Base-by-base conservation (phyloP, 1,284 basidiomycete genomes). In the Porodaedalea pini region DNA sequence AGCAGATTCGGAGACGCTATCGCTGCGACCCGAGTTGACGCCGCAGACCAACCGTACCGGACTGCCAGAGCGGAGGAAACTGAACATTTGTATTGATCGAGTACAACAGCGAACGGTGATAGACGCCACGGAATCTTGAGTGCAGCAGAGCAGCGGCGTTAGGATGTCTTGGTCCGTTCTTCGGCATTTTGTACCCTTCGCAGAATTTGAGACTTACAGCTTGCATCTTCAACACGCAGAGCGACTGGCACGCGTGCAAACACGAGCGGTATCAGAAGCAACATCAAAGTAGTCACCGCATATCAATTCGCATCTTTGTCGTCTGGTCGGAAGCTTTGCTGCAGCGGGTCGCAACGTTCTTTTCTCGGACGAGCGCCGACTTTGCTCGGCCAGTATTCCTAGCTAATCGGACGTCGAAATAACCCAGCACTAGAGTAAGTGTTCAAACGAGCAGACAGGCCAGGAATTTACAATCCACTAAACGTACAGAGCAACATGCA, bases 401-500 rank as follows among this genome's bases (percentile, higher is more conserved):
- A 44, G 11, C 3, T 44, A n/a, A n/a, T 21, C 21, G n/a, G 41
- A n/a, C 5, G 21, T n/a, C 41, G 17, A 21, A 44, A 3, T 3
- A 4, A 7, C 41, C n/a, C n/a, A n/a, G n/a, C n/a, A n/a, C n/a
- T n/a, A n/a, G n/a, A n/a, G n/a, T n/a, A n/a, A n/a, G n/a, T n/a
- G n/a, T n/a, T n/a, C n/a, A n/a, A 36, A 36, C 7, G 15, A 36
- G 15, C 7, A 36, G 34, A 7, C 34, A 15, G 34, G 34, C 34
- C 34, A n/a, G n/a, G n/a, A 4, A 4, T 31, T 27, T 41, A 19
- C 36, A 34, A 40, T 41, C 51, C 40, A 54, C 44, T 54, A 44
- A 36, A 13, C 19, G 31, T 54, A 54, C 40, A 54, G 17, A 19
- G 10, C 37, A 41, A 52, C 51, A 54, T 31, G 29, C 32, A 15